phyloP scores from a whole-genome alignment of 495 filamentous ascomycete species.

The Hyphodiscus hymeniophilus region DNA sequence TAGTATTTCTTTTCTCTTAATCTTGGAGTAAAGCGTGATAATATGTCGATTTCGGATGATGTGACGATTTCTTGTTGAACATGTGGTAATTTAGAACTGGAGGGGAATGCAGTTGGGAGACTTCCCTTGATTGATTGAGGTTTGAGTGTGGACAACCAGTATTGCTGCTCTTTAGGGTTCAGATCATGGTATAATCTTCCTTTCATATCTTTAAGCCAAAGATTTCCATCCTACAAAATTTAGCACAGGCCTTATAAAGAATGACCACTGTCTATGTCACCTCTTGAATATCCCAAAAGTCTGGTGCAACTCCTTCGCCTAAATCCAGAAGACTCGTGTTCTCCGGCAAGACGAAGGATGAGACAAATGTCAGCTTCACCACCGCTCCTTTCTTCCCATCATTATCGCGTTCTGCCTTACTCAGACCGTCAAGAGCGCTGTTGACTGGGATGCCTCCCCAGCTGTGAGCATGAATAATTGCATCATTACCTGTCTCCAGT shows the following conservation, averaged over 20 bases:
- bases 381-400: slow-evolving; percentile 10
- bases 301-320: not conserved
- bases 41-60: not conserved
- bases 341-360: slow-evolving; percentile 7
- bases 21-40: too few species aligned
- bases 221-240: slow-evolving; percentile 4
- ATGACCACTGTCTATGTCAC: not conserved
- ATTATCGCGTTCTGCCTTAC: slow-evolving; percentile 8
- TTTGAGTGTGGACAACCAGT: slow-evolving; percentile 3
- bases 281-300: not conserved
- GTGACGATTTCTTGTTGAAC: too few species aligned
- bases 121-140: slow-evolving; percentile 5
- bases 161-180: not conserved
- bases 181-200: slow-evolving; percentile 13
- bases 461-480: slow-evolving; percentile 11
- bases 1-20: too few species aligned
- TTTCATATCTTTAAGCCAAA: not conserved
- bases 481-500: slow-evolving; percentile 12
- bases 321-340: slow-evolving; percentile 1
- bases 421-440: slow-evolving; percentile 14
- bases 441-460: slow-evolving; percentile 8
- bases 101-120: too few species aligned
- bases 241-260: not conserved
- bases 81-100: too few species aligned
- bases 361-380: slow-evolving; percentile 7